Conservation (phyloP, 2,329 filamentous ascomycete species). For the Paecilomyces sp. region DNA sequence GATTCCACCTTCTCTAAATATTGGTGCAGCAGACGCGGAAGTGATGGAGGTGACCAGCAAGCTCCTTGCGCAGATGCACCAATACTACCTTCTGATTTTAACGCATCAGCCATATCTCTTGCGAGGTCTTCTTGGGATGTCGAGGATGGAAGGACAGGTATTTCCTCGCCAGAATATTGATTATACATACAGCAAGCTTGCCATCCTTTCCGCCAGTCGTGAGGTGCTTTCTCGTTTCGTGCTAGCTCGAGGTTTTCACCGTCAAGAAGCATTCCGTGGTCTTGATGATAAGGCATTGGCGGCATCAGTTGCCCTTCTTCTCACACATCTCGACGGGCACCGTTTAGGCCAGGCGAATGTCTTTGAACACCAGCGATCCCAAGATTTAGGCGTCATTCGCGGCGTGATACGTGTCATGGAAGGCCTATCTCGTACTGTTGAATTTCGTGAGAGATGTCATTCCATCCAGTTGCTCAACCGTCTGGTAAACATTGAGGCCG, state of each 20-base stretch:
- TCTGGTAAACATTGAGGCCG: constrained; percentile 4
- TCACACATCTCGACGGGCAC: constrained; percentile 13
- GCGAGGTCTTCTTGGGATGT: not conserved
- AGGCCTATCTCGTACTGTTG: not conserved
- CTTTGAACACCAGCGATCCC: not conserved
- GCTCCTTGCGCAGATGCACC: constrained; percentile 14
- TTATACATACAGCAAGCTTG: constrained; percentile 10
- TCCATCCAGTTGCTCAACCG: constrained; percentile 3
- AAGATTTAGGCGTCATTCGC: not conserved
- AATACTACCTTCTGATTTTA: constrained; percentile 14
- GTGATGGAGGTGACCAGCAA: constrained; percentile 8
- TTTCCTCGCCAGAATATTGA: not conserved
- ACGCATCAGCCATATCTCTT: constrained; percentile 15
- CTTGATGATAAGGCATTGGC: constrained; percentile 13
- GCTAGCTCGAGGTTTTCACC: constrained; percentile 9
- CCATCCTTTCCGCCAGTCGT: constrained; percentile 11
- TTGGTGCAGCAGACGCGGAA: constrained; percentile 1
- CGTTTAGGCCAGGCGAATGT: not conserved
- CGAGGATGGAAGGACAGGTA: not conserved
- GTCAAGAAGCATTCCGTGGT: constrained; percentile 10
- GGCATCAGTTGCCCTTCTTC: constrained; percentile 9
- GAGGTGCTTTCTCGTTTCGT: constrained; percentile 12
- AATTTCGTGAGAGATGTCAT: not conserved
- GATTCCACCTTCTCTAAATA: constrained; percentile 1
- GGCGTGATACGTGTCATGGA: not conserved